Base-by-base conservation (phyloP, 139 green algal species). In the Microglena sp. region DNA sequence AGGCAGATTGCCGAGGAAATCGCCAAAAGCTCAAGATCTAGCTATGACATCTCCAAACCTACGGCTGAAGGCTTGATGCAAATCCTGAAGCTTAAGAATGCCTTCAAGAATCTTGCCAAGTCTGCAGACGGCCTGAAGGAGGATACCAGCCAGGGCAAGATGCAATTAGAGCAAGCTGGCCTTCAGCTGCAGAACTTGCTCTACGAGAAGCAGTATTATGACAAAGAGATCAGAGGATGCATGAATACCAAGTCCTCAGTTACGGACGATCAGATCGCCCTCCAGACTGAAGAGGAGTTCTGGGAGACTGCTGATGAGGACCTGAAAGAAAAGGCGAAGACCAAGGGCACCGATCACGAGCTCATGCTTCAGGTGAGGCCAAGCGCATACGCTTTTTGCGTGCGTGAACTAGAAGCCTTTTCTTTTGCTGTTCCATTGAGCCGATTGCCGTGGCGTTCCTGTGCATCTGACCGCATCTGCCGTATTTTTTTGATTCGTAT, bases 141-240 rank as follows among this genome's bases (percentile, higher is more conserved):
- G 61, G 62, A 75, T 2, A 89, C 85, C 2, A 62, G 60, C n/a
- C 64, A 64, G 15, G 70, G 69, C 40, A 89, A 89, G 63, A 36
- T 11, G 0, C 35, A 66, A 22, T 74, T 92, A 30, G 84, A 92
- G 55, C 32, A 60, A 15, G 63, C 68, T 24, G 70, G 75, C 59
- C 63, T 87, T 15, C 57, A 77, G 60, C 77, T 92, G 28, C 74
- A 90, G 45, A 90, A 88, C 60, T 75, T 90, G 11, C 50, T 85
- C 0, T 90, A 90, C 29, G 81, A 90, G 63, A 76, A 77, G 65
- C 74, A 82, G 7, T 82, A 91, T 57, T 90, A 89, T 62, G 60
- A 84, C 27, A 89, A 87, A 45, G 85, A 90, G 57, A 91, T 91
- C 24, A 24, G 33, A 26, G 71, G 43, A 26, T 91, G 83, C 77